Conservation (phyloP, 805 yeast genomes). For the Kazachstania taianensis region DNA sequence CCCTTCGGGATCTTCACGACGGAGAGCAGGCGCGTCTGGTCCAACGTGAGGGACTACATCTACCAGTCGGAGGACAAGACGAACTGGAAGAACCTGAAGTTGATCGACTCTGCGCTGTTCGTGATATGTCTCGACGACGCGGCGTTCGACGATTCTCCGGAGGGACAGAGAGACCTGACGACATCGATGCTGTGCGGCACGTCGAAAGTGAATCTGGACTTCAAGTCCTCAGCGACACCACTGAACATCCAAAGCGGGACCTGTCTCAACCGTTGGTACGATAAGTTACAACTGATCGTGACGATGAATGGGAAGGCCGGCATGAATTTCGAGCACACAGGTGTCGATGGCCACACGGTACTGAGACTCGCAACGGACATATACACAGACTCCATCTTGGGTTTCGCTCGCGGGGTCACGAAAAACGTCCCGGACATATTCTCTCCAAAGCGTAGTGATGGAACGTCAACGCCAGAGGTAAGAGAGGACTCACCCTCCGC, state of each 20-base stretch:
- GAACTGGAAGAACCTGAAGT: conserved; percentile 61
- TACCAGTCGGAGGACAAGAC: conserved; percentile 35
- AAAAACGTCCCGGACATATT: conserved; percentile 36
- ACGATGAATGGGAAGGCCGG: conserved; percentile 90
- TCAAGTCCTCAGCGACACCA: conserved; percentile 11
- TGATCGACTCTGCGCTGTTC: conserved; percentile 74
- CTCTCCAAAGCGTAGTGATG: conserved; percentile 4
- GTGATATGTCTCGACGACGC: conserved; percentile 77
- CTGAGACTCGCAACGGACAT: conserved; percentile 80
- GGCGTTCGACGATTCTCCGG: conserved; percentile 27
- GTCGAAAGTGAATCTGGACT: conserved; percentile 51
- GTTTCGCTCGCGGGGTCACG: conserved; percentile 78
- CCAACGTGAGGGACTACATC: conserved; percentile 51
- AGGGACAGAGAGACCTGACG: conserved; percentile 54
- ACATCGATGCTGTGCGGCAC: conserved; percentile 85
- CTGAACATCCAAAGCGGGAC: conserved; percentile 84
- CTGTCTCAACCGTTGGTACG: conserved; percentile 92
- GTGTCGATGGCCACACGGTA: conserved; percentile 93
- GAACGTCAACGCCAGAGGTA: neutral
- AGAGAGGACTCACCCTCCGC: neutral
- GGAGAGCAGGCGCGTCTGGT: conserved; percentile 84
- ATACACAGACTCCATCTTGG: conserved; percentile 79
- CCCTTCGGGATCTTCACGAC: conserved; percentile 87
- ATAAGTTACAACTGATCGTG: conserved; percentile 77
- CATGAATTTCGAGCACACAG: conserved; percentile 86